These are phyloP conservation scores for Suillus decipiens DNA, from an alignment of 768 basidiomycete genomes.

Conservation along the genomic window DNA sequence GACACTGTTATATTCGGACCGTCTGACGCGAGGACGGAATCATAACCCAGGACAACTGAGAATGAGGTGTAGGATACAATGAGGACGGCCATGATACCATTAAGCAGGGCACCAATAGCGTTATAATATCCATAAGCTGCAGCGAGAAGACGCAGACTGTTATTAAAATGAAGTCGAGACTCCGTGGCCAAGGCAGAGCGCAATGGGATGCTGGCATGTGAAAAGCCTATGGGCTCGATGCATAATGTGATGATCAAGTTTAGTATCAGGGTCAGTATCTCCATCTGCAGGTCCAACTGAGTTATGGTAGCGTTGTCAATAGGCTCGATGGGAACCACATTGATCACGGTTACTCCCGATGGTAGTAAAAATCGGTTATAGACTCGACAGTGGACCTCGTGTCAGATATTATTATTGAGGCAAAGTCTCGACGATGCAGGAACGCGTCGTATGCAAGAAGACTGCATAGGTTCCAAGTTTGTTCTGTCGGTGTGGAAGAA, in stretches of 20 bases:
- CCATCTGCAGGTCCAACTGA: slow-evolving; percentile 13
- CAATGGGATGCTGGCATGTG: slow-evolving; percentile 26
- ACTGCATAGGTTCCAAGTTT: too few species aligned
- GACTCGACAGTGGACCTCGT: slow-evolving; percentile 18
- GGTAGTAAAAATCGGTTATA: slow-evolving; percentile 26
- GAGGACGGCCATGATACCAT: slow-evolving; percentile 26
- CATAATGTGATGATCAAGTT: slow-evolving; percentile 30
- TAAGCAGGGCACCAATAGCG: slow-evolving; percentile 27
- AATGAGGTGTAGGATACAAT: slow-evolving; percentile 31
- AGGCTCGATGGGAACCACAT: not conserved
- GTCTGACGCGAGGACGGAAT: too few species aligned
- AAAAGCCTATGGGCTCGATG: slow-evolving; percentile 32
- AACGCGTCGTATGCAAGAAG: not conserved
- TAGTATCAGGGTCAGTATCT: slow-evolving; percentile 26
- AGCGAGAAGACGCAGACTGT: slow-evolving; percentile 31
- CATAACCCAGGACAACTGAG: slow-evolving; percentile 2
- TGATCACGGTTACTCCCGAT: not conserved
- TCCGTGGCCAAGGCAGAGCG: slow-evolving; percentile 31
- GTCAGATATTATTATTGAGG: slow-evolving; percentile 19
- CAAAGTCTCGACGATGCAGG: slow-evolving; percentile 15
- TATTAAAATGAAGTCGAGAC: slow-evolving; percentile 29
- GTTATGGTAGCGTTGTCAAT: too few species aligned
- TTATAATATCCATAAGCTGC: slow-evolving; percentile 21
- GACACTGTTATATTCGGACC: too few species aligned
- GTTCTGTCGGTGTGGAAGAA: not conserved